Evolutionary conservation across 2,329 filamentous ascomycete species (phyloP).

Genomic region (Fusarium burgessii): DNA sequence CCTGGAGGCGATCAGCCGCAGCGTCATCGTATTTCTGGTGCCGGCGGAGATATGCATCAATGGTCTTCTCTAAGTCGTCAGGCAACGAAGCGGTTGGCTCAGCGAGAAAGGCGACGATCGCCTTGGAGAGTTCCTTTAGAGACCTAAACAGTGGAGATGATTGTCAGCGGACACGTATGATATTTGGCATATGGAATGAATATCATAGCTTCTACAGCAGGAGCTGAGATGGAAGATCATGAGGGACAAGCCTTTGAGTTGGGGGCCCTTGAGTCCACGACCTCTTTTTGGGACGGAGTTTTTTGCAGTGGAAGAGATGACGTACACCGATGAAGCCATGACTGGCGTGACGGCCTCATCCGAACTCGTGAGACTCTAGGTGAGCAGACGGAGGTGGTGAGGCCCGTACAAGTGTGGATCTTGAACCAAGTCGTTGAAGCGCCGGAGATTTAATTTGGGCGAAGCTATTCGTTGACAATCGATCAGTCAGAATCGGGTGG

Average conservation of each 20-base stretch:
- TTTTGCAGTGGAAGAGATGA: conserved; percentile 41
- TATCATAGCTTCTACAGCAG: conserved; percentile 27
- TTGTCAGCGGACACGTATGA: conserved; percentile 33
- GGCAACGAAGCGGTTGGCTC: conserved; percentile 72
- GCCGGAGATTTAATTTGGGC: conserved; percentile 27
- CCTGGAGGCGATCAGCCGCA: conserved; percentile 77
- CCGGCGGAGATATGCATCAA: conserved; percentile 76
- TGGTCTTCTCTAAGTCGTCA: conserved; percentile 70
- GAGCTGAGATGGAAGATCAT: conserved; percentile 29
- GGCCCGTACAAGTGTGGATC: conserved; percentile 41
- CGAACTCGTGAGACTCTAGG: conserved; percentile 37
- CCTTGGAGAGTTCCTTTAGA: conserved; percentile 71
- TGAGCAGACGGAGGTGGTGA: conserved; percentile 42
- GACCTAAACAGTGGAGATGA: conserved; percentile 56
- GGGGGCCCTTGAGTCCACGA: conserved; percentile 12
- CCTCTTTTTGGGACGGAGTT: conserved; percentile 30
- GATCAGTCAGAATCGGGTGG: conserved; percentile 16
- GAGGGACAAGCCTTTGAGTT: conserved; percentile 26
- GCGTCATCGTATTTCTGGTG: conserved; percentile 76
- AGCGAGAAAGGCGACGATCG: conserved; percentile 62
- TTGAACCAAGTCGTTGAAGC: conserved; percentile 8
- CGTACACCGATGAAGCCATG: conserved; percentile 49
- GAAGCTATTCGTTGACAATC: conserved; percentile 41
- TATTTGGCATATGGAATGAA: conserved; percentile 17
- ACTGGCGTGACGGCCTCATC: conserved; percentile 45